Base-by-base conservation (phyloP, 2,329 filamentous ascomycete genomes). In the Aspergillus carbonarius region DNA sequence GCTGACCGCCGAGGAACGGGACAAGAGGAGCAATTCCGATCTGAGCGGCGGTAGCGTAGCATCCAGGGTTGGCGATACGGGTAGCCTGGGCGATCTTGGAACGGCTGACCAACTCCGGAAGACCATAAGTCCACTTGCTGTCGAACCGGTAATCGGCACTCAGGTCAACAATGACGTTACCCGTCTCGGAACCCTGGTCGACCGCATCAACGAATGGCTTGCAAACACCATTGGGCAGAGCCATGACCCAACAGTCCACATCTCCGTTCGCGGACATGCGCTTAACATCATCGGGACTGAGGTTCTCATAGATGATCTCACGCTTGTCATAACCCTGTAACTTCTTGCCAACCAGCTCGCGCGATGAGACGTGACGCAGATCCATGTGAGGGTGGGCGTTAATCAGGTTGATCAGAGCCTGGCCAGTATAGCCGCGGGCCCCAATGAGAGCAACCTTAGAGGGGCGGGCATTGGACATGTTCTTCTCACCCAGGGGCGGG, bases 81-180 rank as follows among this genome's bases (percentile, higher is more conserved):
- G 84, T 92, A 5, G 93, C 86, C 65, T 88, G 84, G 23, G 89
- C 86, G 67, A 98, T 92, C 66, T 88, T 84, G 60, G 85, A 84
- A 57, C 93, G 87, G 74, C 87, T 86, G 51, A 92, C 85, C 51
- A 96, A 82, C 77, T 98, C 95, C 13, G 92, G 92, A 4, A 97
- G 87, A 66, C 91, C 92, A 71, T 97, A 98, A 0, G 90, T 91
- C 93, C 92, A 96, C 23, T 83, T 82, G 57, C 82, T 79, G 71
- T 96, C 89, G 74, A 97, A 98, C 52, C 93, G 88, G 78, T 96
- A 96, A 78, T 99, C 95, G 60, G 95, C 95, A n/a, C 92, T 96
- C 35, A 99, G 84, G 74, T 99, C 95, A 47, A 99, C 83, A 66
- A 98, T 90, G 40, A 98, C 81, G 67, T 90, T 92, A 62, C 84